Conservation (phyloP, 1,139 yeast genomes). For the Diutina neorugosa region DNA sequence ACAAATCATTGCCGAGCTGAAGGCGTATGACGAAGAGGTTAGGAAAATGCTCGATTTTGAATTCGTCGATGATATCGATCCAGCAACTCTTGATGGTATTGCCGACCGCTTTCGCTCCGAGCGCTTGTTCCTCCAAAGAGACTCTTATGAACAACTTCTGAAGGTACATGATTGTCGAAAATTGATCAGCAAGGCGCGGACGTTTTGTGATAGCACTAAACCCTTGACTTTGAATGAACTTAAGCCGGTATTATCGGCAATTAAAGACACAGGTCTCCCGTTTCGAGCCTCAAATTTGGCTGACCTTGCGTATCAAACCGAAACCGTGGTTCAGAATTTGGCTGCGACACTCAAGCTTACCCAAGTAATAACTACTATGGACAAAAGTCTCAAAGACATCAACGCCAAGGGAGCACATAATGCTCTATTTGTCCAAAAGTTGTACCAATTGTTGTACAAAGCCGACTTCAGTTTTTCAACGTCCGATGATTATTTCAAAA, state of each 20-base stretch:
- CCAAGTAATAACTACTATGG: slow-evolving; percentile 10
- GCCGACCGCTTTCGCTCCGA: slow-evolving; percentile 9
- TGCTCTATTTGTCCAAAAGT: slow-evolving; percentile 14
- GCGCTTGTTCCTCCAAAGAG: slow-evolving; percentile 17
- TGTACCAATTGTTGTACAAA: slow-evolving; percentile 20
- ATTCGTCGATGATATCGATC: slow-evolving; percentile 16
- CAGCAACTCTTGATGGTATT: slow-evolving; percentile 13
- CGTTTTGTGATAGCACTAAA: not conserved
- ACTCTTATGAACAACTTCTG: slow-evolving; percentile 18
- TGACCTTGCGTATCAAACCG: slow-evolving; percentile 14
- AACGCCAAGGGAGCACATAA: slow-evolving; percentile 9
- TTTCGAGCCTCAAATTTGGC: slow-evolving; percentile 4
- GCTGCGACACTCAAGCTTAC: slow-evolving; percentile 23
- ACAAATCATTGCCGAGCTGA: slow-evolving; percentile 18
- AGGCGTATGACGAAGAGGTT: slow-evolving; percentile 18
- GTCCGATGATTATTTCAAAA: slow-evolving; percentile 12
- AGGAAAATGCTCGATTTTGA: slow-evolving; percentile 13
- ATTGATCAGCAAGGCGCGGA: slow-evolving; percentile 11
- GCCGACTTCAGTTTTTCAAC: slow-evolving; percentile 20
- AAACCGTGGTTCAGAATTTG: slow-evolving; percentile 27
- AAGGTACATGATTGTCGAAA: slow-evolving; percentile 15
- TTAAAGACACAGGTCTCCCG: not conserved
- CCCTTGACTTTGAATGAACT: not conserved
- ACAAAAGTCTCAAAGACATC: not conserved
- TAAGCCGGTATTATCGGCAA: not conserved